Conservation (phyloP, 306 rosid genomes). For the Trichosanthes cucumerina region DNA sequence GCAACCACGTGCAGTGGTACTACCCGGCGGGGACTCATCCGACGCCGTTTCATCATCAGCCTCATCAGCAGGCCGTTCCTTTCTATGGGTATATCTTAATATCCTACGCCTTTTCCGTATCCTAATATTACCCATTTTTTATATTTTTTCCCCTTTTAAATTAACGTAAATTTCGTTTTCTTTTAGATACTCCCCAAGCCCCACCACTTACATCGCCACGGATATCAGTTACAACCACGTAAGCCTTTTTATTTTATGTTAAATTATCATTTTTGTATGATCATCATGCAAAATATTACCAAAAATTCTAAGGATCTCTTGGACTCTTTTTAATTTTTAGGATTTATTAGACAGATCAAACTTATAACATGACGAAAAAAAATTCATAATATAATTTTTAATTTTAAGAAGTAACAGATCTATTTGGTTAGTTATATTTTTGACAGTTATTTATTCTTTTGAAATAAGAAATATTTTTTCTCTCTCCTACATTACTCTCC, state of each 20-base stretch:
- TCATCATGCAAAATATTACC: too few species aligned
- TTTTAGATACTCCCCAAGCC: conserved; percentile 45
- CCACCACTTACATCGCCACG: conserved; percentile 40
- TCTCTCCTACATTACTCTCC: too few species aligned
- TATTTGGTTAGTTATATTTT: too few species aligned
- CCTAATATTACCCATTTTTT: neutral
- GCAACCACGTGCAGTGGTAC: conserved; percentile 60
- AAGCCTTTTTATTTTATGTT: neutral
- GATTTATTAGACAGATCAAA: neutral
- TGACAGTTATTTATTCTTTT: too few species aligned
- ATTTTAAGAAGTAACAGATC: too few species aligned
- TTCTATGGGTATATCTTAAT: conserved; percentile 43
- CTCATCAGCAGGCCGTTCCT: conserved; percentile 52
- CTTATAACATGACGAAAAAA: too few species aligned
- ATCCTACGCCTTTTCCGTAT: neutral
- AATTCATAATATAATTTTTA: too few species aligned
- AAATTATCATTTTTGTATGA: neutral
- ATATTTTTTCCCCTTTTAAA: neutral
- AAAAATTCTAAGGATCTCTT: too few species aligned
- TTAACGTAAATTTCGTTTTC: neutral
- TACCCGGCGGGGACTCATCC: conserved; percentile 49
- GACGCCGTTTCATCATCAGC: conserved; percentile 37
- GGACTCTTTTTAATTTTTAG: neutral
- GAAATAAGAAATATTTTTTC: too few species aligned
- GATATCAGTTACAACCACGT: conserved; percentile 61